Base-by-base conservation (phyloP, 169 alveolate genomes). In the Plasmodium vinckei region DNA sequence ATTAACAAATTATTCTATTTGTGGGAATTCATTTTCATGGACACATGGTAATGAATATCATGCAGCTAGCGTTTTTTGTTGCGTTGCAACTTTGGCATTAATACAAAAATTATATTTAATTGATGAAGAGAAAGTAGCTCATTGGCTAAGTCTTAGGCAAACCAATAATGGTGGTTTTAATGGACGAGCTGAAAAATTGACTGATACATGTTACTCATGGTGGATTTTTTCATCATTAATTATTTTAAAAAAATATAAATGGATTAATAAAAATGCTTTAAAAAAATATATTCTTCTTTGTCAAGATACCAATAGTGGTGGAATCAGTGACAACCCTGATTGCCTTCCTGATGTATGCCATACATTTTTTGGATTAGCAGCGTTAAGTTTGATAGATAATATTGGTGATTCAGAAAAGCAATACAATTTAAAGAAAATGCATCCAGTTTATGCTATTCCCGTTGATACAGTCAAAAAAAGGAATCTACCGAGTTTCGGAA, bases 121-220 rank as follows among this genome's bases (percentile, higher is more conserved):
- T 73, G 72, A 70, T 91, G 91, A 49, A 91, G 61, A 54, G 7
- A 92, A 46, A 79, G 53, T 86, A 70, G 92, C 63, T 67, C 75
- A 91, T 70, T 98, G 99, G 99, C 87, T 98, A 17, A 92, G 97
- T 68, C 96, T 97, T 47, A 93, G 99, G 68, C 97, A 98, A 90
- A 97, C 98, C 42, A 92, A 88, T 44, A 92, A 96, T 82, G 99
- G 99, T 21, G 99, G 99, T 42, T 97, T 97, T 72, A 98, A 98
- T 93, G 99, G 99, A 25, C 95, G 99, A 69, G 99, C 99, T 25
- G 99, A 98, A 91, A 98, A 98, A 94, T 92, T 97, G 46, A 98
- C 99, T 5, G 99, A 98, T 88, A 98, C 98, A 7, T 98, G 99
- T 82, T 98, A 98, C 91, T 96, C 99, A 25, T 98, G 99, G 99